These are phyloP conservation scores for Marasmius sp. DNA, from an alignment of 1,284 basidiomycete genomes.

Conservation along the genomic window DNA sequence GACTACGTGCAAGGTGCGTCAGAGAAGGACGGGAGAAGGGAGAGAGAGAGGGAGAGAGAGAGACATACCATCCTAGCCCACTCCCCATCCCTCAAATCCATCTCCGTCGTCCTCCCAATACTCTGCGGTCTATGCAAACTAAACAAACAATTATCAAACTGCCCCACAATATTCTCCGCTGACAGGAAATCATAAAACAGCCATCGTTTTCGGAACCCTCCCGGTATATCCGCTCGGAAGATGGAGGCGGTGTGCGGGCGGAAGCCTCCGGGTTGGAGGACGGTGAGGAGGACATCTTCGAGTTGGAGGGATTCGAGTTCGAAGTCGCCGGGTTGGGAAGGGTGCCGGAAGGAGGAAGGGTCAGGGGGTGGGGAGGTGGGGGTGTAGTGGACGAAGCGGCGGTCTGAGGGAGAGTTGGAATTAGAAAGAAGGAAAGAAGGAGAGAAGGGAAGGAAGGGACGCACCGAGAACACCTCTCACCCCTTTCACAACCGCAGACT, in stretches of 20 bases:
- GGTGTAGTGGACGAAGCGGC: slow-evolving; percentile 89
- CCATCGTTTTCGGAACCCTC: slow-evolving; percentile 89
- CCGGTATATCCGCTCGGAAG: slow-evolving; percentile 85
- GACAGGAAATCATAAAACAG: slow-evolving; percentile 91
- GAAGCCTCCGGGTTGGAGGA: slow-evolving; percentile 93
- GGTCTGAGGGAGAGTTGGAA: slow-evolving; percentile 57
- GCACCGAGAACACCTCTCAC: slow-evolving; percentile 90
- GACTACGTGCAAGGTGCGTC: slow-evolving; percentile 63
- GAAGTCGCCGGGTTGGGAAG: slow-evolving; percentile 81
- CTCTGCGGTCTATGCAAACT: slow-evolving; percentile 97
- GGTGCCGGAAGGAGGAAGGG: slow-evolving; percentile 81
- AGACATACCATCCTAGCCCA: slow-evolving; percentile 85
- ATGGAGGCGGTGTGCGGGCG: slow-evolving; percentile 94
- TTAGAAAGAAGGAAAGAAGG: background rate
- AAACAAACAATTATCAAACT: slow-evolving; percentile 97
- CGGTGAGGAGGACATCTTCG: slow-evolving; percentile 92
- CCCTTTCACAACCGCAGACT: slow-evolving; percentile 90
- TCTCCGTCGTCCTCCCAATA: slow-evolving; percentile 86
- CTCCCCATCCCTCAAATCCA: slow-evolving; percentile 76
- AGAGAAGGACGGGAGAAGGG: background rate
- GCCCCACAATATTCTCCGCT: slow-evolving; percentile 94
- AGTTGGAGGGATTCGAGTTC: slow-evolving; percentile 88
- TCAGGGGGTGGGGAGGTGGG: slow-evolving; percentile 76
- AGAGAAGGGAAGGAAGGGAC: slow-evolving; percentile 23
- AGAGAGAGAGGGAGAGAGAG: too few relatives aligned